Conservation (phyloP, 805 yeast genomes). For the Lipomyces mesembrius region DNA sequence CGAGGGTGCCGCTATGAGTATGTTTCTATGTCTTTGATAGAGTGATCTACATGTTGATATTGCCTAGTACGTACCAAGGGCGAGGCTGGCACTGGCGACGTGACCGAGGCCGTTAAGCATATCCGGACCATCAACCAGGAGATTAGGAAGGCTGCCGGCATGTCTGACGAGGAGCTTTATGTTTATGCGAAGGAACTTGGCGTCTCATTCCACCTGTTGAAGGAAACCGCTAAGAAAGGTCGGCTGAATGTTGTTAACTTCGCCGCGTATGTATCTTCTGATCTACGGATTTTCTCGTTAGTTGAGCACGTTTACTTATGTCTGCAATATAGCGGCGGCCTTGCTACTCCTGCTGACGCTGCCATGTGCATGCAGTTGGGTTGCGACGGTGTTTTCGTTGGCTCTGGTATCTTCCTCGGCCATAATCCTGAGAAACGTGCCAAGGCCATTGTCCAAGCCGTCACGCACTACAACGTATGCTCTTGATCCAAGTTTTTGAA, state of each 20-base stretch:
- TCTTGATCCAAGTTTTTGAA: not conserved
- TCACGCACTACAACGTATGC: conserved; percentile 59
- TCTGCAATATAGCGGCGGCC: conserved; percentile 59
- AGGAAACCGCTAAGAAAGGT: conserved; percentile 57
- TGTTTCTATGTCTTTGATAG: conserved; percentile 1
- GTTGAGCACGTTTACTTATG: not conserved
- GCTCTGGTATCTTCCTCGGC: conserved; percentile 79
- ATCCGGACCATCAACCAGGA: conserved; percentile 63
- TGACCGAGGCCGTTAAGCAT: conserved; percentile 80
- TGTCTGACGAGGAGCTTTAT: conserved; percentile 54
- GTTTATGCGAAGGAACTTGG: conserved; percentile 60
- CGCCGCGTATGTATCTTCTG: conserved; percentile 55
- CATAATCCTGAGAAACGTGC: conserved; percentile 74
- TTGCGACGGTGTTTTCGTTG: conserved; percentile 79
- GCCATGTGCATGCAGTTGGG: conserved; percentile 81
- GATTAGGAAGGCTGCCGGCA: conserved; percentile 53
- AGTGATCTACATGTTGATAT: not conserved
- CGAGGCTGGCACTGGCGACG: conserved; percentile 89
- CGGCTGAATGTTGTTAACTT: conserved; percentile 81
- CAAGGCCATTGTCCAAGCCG: conserved; percentile 77
- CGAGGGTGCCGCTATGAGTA: conserved; percentile 82
- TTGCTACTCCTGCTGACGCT: conserved; percentile 87
- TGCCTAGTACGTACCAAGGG: conserved; percentile 70
- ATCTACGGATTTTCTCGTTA: not conserved
- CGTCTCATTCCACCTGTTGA: conserved; percentile 61